Evolutionary conservation across 768 basidiomycete species (phyloP).

Genomic region (Phallus indusiatus): DNA sequence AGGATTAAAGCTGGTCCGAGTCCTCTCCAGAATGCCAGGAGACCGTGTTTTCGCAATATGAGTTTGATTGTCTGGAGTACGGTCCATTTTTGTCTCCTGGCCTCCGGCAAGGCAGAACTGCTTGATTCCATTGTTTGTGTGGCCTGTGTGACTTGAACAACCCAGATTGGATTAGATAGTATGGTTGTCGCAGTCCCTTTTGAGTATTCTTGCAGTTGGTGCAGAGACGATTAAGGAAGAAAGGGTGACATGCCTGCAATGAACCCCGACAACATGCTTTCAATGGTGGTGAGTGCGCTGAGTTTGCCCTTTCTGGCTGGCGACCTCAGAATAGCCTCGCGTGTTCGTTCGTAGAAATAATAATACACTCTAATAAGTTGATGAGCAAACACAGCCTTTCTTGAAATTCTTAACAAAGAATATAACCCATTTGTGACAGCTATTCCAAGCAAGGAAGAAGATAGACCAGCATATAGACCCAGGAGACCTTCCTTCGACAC

Average conservation of each 20-base stretch:
- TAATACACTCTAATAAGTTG: conserved; percentile 66
- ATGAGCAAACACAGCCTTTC: background rate
- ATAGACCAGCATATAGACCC: conserved; percentile 82
- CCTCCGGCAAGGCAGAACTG: conserved; percentile 12
- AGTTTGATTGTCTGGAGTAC: conserved; percentile 56
- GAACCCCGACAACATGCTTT: conserved; percentile 82
- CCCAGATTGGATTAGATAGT: conserved; percentile 94
- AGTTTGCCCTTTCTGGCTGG: conserved; percentile 31
- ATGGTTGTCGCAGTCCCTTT: conserved; percentile 82
- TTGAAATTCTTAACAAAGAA: background rate
- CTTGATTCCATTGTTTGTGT: conserved; percentile 39
- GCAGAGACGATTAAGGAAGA: background rate
- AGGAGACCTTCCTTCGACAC: conserved; percentile 75
- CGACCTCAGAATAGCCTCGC: conserved; percentile 45
- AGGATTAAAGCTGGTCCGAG: conserved; percentile 89
- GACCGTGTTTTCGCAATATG: conserved; percentile 66
- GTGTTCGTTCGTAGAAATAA: conserved; percentile 76
- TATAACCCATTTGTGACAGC: conserved; percentile 82
- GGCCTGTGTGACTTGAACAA: conserved; percentile 85
- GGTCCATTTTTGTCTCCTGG: conserved; percentile 33
- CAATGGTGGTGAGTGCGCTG: conserved; percentile 72
- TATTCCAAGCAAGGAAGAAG: conserved; percentile 80
- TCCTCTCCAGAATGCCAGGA: conserved; percentile 84
- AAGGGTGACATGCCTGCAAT: conserved; percentile 56
- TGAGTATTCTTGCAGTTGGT: conserved; percentile 1